Percentiles rank a stretch among this genome's conserved stretches.
Evolutionary conservation across 805 yeast species (phyloP).

Genomic region (Wickerhamiella slavikovae): DNA sequence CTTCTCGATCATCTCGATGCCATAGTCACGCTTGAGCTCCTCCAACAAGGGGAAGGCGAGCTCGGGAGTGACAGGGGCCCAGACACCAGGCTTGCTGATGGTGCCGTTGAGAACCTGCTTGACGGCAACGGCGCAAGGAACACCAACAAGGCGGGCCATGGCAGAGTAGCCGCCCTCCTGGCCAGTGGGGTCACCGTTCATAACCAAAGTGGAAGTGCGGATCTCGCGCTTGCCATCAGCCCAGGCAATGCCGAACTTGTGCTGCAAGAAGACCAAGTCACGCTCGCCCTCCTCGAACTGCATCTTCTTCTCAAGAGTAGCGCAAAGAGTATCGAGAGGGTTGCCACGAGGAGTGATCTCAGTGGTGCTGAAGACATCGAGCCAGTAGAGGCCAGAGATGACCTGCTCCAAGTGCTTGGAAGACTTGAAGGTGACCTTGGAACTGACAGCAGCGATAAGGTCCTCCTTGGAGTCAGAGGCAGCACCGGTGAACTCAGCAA

Average conservation of each 20-base stretch:
- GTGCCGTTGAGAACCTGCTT: constrained; percentile 71
- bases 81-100: constrained; percentile 57
- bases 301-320: constrained; percentile 86
- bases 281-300: constrained; percentile 92
- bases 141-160: constrained; percentile 97
- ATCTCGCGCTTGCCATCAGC: constrained; percentile 78
- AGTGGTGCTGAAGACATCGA: constrained; percentile 69
- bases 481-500: constrained; percentile 57
- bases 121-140: constrained; percentile 93
- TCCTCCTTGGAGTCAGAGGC: constrained; percentile 49
- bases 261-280: constrained; percentile 88
- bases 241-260: constrained; percentile 94
- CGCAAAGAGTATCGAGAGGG: constrained; percentile 91
- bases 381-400: constrained; percentile 77
- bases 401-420: constrained; percentile 73
- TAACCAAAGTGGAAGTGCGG: constrained; percentile 89
- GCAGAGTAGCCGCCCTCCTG: constrained; percentile 76
- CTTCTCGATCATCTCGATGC: constrained; percentile 77
- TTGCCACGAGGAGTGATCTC: constrained; percentile 74
- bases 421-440: constrained; percentile 61
- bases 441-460: constrained; percentile 51
- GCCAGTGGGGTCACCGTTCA: constrained; percentile 56
- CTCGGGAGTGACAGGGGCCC: constrained; percentile 84
- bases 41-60: constrained; percentile 81
- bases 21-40: constrained; percentile 74